These are phyloP conservation scores for Fraxinus velutina DNA, from an alignment of 305 asterid species.

Conservation along the genomic window DNA sequence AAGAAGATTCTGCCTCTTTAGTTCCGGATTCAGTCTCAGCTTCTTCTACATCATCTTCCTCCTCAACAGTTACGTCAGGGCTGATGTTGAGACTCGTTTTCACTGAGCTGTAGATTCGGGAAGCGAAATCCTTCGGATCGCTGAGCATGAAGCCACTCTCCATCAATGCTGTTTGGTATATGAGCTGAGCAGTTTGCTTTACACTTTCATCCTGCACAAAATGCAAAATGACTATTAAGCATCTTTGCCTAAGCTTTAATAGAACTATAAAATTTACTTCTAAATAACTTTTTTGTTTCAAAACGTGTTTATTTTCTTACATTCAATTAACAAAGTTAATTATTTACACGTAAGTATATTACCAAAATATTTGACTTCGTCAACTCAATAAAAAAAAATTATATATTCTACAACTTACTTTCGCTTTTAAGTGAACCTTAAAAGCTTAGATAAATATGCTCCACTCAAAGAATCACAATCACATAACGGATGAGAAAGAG, in stretches of 20 bases:
- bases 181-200: conserved; percentile 66
- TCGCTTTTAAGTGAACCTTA: neutral
- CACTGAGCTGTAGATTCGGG: conserved; percentile 60
- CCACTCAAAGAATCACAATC: no score
- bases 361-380: no score
- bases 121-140: conserved; percentile 71
- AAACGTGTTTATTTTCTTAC: neutral
- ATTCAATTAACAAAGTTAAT: neutral
- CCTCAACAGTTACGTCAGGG: conserved; percentile 58
- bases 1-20: conserved; percentile 37
- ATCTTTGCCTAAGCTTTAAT: neutral
- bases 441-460: no score
- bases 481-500: neutral
- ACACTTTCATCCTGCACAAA: conserved; percentile 49
- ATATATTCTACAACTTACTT: neutral
- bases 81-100: conserved; percentile 55
- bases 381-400: no score
- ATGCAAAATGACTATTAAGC: neutral
- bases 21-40: conserved; percentile 39
- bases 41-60: conserved; percentile 62
- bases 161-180: conserved; percentile 77
- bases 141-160: conserved; percentile 70
- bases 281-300: neutral
- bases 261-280: neutral
- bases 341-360: conserved; percentile 1